These are phyloP conservation scores for Penicillium capsulatum DNA, from an alignment of 2,329 filamentous ascomycete species.

Conservation along the genomic window DNA sequence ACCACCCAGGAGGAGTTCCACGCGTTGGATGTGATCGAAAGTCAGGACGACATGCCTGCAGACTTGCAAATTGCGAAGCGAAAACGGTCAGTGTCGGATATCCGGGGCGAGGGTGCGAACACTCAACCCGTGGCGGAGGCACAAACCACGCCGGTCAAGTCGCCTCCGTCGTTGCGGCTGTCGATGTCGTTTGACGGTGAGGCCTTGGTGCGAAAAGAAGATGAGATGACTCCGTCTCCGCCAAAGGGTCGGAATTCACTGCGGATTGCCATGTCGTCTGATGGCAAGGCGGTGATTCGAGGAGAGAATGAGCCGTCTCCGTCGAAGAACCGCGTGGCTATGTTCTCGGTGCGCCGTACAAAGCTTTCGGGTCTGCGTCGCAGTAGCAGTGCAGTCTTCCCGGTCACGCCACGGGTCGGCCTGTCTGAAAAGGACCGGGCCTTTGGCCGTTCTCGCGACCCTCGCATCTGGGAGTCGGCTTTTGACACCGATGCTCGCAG, in stretches of 20 bases:
- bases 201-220: conserved; percentile 36
- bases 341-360: conserved; percentile 46
- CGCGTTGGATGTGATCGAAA: conserved; percentile 13
- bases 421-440: conserved; percentile 46
- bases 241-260: conserved; percentile 51
- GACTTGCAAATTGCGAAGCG: conserved; percentile 28
- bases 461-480: conserved; percentile 86
- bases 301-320: conserved; percentile 67
- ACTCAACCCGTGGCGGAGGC: conserved; percentile 14
- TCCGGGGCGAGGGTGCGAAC: conserved; percentile 15
- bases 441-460: conserved; percentile 77
- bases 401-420: conserved; percentile 56
- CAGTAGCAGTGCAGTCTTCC: conserved; percentile 64
- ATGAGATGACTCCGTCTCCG: conserved; percentile 40
- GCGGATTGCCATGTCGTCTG: conserved; percentile 75
- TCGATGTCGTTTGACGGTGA: conserved; percentile 43
- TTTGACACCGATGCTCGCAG: conserved; percentile 76
- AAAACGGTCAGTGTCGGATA: conserved; percentile 34
- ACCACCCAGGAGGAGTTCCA: conserved; percentile 18
- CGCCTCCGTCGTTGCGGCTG: conserved; percentile 39
- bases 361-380: conserved; percentile 58
- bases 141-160: conserved; percentile 24
- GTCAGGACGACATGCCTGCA: conserved; percentile 12
- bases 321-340: conserved; percentile 50
- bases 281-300: conserved; percentile 85